Conservation (phyloP, 768 basidiomycete species). For the Boletus sensibilis region DNA sequence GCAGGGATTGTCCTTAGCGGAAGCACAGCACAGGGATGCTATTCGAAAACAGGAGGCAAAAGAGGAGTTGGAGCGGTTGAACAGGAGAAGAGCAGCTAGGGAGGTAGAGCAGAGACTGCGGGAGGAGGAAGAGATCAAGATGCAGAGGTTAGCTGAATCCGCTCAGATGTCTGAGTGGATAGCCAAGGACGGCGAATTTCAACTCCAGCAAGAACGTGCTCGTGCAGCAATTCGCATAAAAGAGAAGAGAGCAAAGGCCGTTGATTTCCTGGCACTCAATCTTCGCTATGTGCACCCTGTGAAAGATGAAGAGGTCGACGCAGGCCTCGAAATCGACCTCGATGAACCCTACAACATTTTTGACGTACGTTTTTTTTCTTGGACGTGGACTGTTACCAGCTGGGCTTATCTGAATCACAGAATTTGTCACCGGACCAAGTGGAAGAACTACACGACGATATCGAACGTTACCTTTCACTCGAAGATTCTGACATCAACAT, state of each 20-base stretch:
- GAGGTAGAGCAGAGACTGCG: conserved; percentile 85
- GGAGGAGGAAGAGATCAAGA: conserved; percentile 90
- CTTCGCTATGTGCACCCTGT: conserved; percentile 84
- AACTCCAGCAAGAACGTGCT: conserved; percentile 88
- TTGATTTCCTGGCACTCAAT: conserved; percentile 96
- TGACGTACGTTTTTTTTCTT: conserved; percentile 56
- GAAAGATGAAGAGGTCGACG: conserved; percentile 78
- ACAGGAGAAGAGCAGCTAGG: conserved; percentile 85
- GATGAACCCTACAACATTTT: conserved; percentile 99
- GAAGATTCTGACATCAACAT: conserved; percentile 84
- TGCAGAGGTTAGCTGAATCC: conserved; percentile 88
- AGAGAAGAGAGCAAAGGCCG: conserved; percentile 97
- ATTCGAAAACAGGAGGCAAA: conserved; percentile 85
- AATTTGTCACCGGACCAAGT: conserved; percentile 86
- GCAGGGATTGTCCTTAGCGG: conserved; percentile 73
- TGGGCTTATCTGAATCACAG: conserved; percentile 39
- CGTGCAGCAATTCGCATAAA: conserved; percentile 92
- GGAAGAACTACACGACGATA: conserved; percentile 91
- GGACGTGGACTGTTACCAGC: background rate
- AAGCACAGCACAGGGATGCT: conserved; percentile 77
- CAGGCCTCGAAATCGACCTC: conserved; percentile 93
- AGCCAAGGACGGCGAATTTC: conserved; percentile 94
- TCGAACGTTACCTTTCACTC: conserved; percentile 84
- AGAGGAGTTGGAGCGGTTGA: conserved; percentile 91
- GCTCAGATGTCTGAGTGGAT: conserved; percentile 99